Percentiles rank a stretch among this genome's conserved stretches.
Evolutionary conservation across 495 filamentous ascomycete species (phyloP).

Genomic region (Tetracladium marchalianum): DNA sequence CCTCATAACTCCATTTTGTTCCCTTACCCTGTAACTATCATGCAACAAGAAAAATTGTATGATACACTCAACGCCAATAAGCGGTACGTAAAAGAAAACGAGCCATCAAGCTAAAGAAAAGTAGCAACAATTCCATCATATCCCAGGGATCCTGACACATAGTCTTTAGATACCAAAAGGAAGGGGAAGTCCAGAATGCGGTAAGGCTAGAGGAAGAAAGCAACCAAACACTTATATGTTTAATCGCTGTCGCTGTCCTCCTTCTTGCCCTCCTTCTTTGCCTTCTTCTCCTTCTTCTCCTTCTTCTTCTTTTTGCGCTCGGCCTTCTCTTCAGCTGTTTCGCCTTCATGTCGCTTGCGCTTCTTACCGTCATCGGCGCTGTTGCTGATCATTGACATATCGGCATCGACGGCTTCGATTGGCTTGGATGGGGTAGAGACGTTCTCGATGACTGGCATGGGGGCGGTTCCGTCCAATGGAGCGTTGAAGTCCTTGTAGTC

Average conservation of each 20-base stretch:
- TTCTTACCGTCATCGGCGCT: constrained; percentile 51
- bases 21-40: too few relatives aligned
- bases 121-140: too few relatives aligned
- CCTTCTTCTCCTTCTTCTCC: constrained; percentile 52
- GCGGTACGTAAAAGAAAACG: too few relatives aligned
- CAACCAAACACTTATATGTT: not conserved
- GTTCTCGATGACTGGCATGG: constrained; percentile 29
- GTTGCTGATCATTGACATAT: constrained; percentile 30
- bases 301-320: constrained; percentile 53
- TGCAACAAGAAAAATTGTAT: too few relatives aligned
- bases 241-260: constrained; percentile 49
- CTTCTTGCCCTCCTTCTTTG: constrained; percentile 39
- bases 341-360: constrained; percentile 72
- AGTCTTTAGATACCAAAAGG: too few relatives aligned
- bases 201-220: too few relatives aligned
- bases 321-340: constrained; percentile 61
- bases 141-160: too few relatives aligned
- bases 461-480: constrained; percentile 24
- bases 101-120: too few relatives aligned
- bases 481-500: constrained; percentile 81
- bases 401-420: constrained; percentile 25
- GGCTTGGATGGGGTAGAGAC: constrained; percentile 19
- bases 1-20: too few relatives aligned
- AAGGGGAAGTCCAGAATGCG: too few relatives aligned
- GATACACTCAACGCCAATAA: too few relatives aligned